Evolutionary conservation across 2,329 filamentous ascomycete genomes (phyloP), one percentile per base, ranked within the genome.

Genomic region (Trichoderma sp.): DNA sequence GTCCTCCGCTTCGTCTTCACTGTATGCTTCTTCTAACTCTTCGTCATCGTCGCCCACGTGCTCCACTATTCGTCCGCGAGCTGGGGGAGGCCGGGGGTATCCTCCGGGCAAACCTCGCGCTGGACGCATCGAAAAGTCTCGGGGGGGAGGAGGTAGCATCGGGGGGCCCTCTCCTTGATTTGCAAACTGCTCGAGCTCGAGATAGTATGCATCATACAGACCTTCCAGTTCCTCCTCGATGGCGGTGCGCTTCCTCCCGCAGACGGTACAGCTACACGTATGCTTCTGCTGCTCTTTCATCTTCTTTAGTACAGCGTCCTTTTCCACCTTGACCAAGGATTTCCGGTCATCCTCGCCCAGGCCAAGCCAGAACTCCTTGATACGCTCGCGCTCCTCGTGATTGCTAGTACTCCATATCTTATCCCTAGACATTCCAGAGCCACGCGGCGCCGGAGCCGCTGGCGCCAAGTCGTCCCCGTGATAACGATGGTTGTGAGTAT

Each of bases 251-350:
- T 99, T 99, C 75, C 96, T 90, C 68, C 96, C 96, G 81, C 96
- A 99, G 53, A 99, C 95, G 5, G 94, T 97, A 82, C 96, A 99
- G 81, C 95, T 98, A 85, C 96, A 99, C 3, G 95, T 98, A 81
- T 98, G 95, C 82, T 98, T 98, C 82, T 99, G 96, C 82, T 99
- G 96, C 82, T 99, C 96, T 86, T 99, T 99, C 96, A 99, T 99
- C 86, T 99, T 99, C 79, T 93, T 94, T 71, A 99, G 84, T 0
- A 99, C 96, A 8, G 96, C 95, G 82, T 99, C 95, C 84, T 99
- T 99, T 83, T 99, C 96, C 34, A 99, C 95, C 82, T 98, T 98
- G 79, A 99, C 94, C 61, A 99, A 85, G 17, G 93, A 96, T 80
- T 97, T 96, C 76, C 96, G 93, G 80, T 98, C 95, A 47, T 97